Percentiles rank a stretch among this genome's conserved stretches.
These are phyloP conservation scores for Amborella trichopoda DNA, from an alignment of 164 flowering plant species.

Conservation along the genomic window DNA sequence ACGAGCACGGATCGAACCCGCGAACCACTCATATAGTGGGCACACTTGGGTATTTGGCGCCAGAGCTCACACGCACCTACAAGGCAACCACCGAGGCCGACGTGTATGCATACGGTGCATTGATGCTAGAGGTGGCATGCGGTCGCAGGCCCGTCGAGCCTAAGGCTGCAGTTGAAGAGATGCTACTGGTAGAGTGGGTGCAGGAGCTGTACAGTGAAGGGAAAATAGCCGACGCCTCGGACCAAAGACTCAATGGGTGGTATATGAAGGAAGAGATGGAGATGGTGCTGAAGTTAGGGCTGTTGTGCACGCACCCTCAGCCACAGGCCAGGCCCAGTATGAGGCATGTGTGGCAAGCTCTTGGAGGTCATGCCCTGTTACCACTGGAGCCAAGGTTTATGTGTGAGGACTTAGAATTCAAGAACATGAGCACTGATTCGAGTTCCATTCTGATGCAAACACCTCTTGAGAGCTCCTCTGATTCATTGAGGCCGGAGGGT, in stretches of 20 bases:
- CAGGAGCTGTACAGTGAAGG: conserved; percentile 11
- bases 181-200: conserved; percentile 14
- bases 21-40: conserved; percentile 49
- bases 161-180: neutral
- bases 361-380: conserved; percentile 27
- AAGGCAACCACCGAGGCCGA: conserved; percentile 26
- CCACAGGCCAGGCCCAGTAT: conserved; percentile 26
- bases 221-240: conserved; percentile 7
- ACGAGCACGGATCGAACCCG: conserved; percentile 53
- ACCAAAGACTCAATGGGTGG: conserved; percentile 12
- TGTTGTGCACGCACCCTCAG: conserved; percentile 30
- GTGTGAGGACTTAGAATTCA: too few species aligned
- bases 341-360: conserved; percentile 36
- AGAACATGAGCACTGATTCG: too few species aligned
- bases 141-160: conserved; percentile 27
- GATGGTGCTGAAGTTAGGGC: conserved; percentile 35
- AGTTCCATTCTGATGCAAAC: too few species aligned
- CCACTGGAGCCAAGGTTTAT: too few species aligned
- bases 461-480: too few species aligned
- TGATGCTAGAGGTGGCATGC: conserved; percentile 32
- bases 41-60: conserved; percentile 49
- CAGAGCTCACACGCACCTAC: conserved; percentile 26
- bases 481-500: too few species aligned
- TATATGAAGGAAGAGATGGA: conserved; percentile 22
- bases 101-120: conserved; percentile 36